Evolutionary conservation across 73 alveolate species (phyloP), one percentile per base, ranked within the genome.

Genomic region (Paramecium sonneborni): DNA sequence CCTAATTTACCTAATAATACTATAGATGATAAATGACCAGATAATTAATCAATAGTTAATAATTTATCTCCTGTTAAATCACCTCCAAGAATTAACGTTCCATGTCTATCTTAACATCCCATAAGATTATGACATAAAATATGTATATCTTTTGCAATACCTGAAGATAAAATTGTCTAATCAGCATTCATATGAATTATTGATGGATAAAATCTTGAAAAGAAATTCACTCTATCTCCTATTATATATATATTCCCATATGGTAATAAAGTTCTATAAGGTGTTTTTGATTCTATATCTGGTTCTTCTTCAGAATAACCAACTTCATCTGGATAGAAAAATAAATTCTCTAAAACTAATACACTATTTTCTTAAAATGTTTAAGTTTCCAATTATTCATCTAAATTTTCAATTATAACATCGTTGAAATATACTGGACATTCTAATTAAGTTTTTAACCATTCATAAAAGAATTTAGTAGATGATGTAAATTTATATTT

Each of bases 221-320:
- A 88, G 90, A 88, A 88, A 70, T 88, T 88, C n/a, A 69, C 94
- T 41, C 87, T 88, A 88, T 88, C 94, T 70, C 87, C 94, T 1
- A 69, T 69, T 0, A 88, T 67, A 43, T 88, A 88, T 12, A 82
- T 69, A n/a, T 76, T 48, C 3, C 94, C 85, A 41, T 88, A 88
- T 6, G 89, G 87, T 21, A 56, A 72, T 70, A 88, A 30, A 14
- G 94, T 69, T 43, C 84, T 34, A 2, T 37, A 69, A 7, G 85
- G 87, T 5, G 86, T 88, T 39, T 70, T 37, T 2, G 85, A 38
- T 20, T 88, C 94, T 20, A 43, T 82, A 28, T 69, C 91, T 23
- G 94, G 85, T 46, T 68, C 85, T 52, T 52, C 68, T 35, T 56
- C 87, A 26, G 70, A 6, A 24, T 69, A 69, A 10, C 94, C 94